Evolutionary conservation across 768 basidiomycete genomes (phyloP), one percentile per base, ranked within the genome.

Genomic region (Albatrellus ellisii): DNA sequence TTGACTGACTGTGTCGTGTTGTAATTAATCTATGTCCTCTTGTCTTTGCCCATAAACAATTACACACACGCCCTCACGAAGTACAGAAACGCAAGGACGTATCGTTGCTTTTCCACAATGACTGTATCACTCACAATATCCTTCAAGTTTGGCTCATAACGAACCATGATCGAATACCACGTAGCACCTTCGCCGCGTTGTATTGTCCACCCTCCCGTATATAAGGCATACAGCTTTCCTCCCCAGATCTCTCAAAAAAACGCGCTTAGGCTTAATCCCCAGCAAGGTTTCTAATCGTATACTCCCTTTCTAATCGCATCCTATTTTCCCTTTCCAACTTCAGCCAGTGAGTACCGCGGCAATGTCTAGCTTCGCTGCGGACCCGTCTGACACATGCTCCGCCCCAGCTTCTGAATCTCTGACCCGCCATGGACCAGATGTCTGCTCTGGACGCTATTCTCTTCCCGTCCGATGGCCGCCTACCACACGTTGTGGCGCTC

Each of bases 401-500:
- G 43, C 47, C 43, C 22, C 39, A 48, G 18, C 12, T 21, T 29
- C 3, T 28, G 35, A 7, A 24, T 22, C 42, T 51, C 50, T 53
- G 49, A 28, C 34, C 33, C 26, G 49, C 45, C 31, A 84, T 85
- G 81, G 79, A 80, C 53, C 70, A 75, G 48, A 62, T 80, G 45
- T 57, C 64, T 24, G 64, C 72, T n/a, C 78, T 68, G 54, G 74
- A 82, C 18, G 80, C 80, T 34, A 72, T 88, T 49, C 66, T 87
- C 46, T 80, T 88, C 56, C 83, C 85, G 21, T 73, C 79, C 26
- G 85, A 88, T 70, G 79, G 77, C 44, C 80, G 82, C 28, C 71
- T 76, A 18, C 81, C 85, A 14, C 76, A 78, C 34, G 61, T 86
- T 42, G 78, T 87, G 26, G 62, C 69, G 42, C 70, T 88, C 45